These are phyloP conservation scores for Mariannaea sp. DNA, from an alignment of 2,329 filamentous ascomycete species.

Conservation along the genomic window DNA sequence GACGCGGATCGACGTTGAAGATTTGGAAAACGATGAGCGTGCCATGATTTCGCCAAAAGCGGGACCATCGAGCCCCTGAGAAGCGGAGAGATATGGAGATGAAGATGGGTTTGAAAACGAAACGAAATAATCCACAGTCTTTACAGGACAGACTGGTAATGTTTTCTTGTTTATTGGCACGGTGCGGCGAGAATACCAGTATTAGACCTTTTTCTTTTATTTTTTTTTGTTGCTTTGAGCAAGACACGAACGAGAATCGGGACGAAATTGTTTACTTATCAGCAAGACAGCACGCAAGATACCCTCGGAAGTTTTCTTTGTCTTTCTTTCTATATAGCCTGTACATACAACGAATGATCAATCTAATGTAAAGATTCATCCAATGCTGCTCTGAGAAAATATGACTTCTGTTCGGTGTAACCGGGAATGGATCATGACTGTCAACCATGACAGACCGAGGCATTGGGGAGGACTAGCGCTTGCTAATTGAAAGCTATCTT, in stretches of 20 bases:
- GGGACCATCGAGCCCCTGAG: slow-evolving; percentile 4
- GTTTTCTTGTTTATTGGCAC: slow-evolving; percentile 1
- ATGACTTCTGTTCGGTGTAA: no score
- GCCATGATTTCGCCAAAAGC: slow-evolving; percentile 1
- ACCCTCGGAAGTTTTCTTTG: slow-evolving; percentile 6
- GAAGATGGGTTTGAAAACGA: background rate
- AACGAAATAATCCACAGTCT: background rate
- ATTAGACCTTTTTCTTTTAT: no score
- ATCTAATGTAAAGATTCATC: background rate
- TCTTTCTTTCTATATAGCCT: background rate
- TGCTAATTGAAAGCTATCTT: no score
- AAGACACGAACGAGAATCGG: no score
- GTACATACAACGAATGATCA: background rate
- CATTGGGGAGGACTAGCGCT: no score
- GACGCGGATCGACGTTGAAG: slow-evolving; percentile 3
- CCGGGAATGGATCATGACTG: no score
- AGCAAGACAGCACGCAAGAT: slow-evolving; percentile 6
- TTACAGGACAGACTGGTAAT: slow-evolving; percentile 2
- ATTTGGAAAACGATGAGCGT: slow-evolving; percentile 10
- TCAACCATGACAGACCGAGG: no score
- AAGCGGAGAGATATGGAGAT: background rate
- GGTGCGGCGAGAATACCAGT: background rate
- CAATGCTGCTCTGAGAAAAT: no score
- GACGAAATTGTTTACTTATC: no score
- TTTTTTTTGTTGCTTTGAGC: no score